phyloP scores from a whole-genome alignment of 306 rosid genomes.

The Vigna hirtella region DNA sequence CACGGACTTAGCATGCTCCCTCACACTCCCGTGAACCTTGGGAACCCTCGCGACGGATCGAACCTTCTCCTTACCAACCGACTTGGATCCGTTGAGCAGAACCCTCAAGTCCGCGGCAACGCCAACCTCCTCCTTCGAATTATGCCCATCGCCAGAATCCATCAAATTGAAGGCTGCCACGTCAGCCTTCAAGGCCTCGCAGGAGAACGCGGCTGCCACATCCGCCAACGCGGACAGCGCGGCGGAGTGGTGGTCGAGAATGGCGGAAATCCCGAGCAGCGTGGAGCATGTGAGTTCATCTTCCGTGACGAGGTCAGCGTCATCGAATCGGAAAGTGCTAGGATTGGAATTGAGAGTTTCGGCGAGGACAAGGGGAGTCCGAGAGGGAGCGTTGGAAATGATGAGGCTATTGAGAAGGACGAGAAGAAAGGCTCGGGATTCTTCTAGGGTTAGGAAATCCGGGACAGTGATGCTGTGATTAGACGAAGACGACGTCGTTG shows the following conservation, averaged over 20 bases:
- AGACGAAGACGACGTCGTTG: slow-evolving; percentile 37
- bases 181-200: slow-evolving; percentile 82
- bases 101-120: slow-evolving; percentile 78
- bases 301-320: slow-evolving; percentile 53
- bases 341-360: slow-evolving; percentile 54
- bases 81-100: slow-evolving; percentile 79
- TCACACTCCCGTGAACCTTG: slow-evolving; percentile 65
- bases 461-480: slow-evolving; percentile 52
- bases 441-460: slow-evolving; percentile 48
- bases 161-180: slow-evolving; percentile 60
- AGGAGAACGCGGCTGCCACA: slow-evolving; percentile 74
- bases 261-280: slow-evolving; percentile 58
- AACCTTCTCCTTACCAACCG: slow-evolving; percentile 67
- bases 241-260: slow-evolving; percentile 66
- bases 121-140: slow-evolving; percentile 75
- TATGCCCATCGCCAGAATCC: slow-evolving; percentile 81
- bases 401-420: slow-evolving; percentile 79
- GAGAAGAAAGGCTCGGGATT: slow-evolving; percentile 59
- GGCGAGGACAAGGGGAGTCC: slow-evolving; percentile 54
- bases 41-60: slow-evolving; percentile 55
- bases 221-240: slow-evolving; percentile 61
- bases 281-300: slow-evolving; percentile 52
- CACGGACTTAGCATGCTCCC: slow-evolving; percentile 64
- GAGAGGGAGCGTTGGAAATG: slow-evolving; percentile 38
- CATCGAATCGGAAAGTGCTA: slow-evolving; percentile 20